phyloP scores from a whole-genome alignment of 1,284 basidiomycete genomes.

The Waitea zeae region DNA sequence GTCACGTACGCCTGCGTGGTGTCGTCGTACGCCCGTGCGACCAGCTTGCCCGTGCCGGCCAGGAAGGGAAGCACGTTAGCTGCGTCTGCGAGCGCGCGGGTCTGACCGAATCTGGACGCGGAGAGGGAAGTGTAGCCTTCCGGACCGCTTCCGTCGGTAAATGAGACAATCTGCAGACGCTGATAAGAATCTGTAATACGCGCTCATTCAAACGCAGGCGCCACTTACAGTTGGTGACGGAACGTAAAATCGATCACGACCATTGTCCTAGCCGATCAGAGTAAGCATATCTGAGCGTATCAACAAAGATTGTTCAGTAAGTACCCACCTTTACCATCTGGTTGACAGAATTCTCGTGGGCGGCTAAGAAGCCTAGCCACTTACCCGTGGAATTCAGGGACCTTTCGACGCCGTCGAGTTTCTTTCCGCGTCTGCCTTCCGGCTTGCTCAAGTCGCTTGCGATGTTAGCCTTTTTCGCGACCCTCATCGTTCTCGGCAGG shows the following conservation, averaged over 20 bases:
- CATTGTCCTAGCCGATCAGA: constrained; percentile 14
- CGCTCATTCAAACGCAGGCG: background rate
- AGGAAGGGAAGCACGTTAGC: constrained; percentile 23
- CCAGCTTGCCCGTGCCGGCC: constrained; percentile 15
- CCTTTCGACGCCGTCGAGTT: constrained; percentile 6
- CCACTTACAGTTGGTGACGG: constrained; percentile 19
- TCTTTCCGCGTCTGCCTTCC: too few species aligned
- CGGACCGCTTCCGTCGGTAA: constrained; percentile 17
- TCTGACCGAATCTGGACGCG: constrained; percentile 13
- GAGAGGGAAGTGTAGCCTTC: constrained; percentile 20
- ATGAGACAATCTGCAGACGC: constrained; percentile 17
- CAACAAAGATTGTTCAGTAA: background rate
- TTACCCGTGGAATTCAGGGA: constrained; percentile 16
- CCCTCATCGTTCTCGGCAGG: constrained; percentile 12
- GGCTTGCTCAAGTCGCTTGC: too few species aligned
- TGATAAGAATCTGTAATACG: background rate
- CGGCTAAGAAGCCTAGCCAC: constrained; percentile 12
- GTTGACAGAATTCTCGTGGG: constrained; percentile 22
- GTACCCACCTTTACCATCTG: constrained; percentile 15
- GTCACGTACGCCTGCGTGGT: background rate
- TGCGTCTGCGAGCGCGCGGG: constrained; percentile 18
- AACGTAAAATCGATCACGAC: constrained; percentile 19
- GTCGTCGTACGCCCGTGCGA: constrained; percentile 10
- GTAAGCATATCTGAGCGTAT: background rate
- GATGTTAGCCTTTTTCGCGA: constrained; percentile 16